Base-by-base conservation (phyloP, 768 basidiomycete genomes). In the Mycena maculata region DNA sequence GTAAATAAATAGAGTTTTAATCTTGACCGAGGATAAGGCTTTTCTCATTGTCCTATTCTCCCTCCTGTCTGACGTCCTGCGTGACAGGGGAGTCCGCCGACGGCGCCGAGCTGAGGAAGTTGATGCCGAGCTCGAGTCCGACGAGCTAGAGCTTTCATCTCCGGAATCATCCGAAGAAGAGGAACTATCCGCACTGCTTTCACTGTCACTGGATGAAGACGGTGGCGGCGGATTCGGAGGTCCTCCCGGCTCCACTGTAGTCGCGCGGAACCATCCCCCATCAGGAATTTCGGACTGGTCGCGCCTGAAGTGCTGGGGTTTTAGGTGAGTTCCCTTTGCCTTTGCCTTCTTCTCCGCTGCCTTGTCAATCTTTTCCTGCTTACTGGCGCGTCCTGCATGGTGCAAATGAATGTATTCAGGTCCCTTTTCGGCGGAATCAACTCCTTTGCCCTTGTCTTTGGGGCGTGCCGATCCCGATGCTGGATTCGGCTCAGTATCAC, bases 1-100 rank as follows among this genome's bases (percentile, higher is more conserved):
- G 45, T 60, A 74, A 20, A 52, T 42, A 13, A 71, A 60, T 6
- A 67, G 72, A 3, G 59, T 5, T 16, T 68, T 69, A 33, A 68
- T 36, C 25, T 73, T 71, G 0, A 73, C 45, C 3, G 66, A 67
- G 16, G 54, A 15, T 10, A 72, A 41, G 15, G 56, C 67, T 20
- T 54, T 57, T 28, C 55, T 52, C 33, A 52, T 45, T 10, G 33
- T 41, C 30, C n/a, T 48, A 20, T 58, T 22, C 15, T 38, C 49
- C 36, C 54, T 65, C 38, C 20, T 30, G 11, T 23, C n/a, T 30
- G 27, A 4, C 25, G 33, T 53, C 27, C 27, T 23, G 41, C 44
- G 44, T 15, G 1, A 1, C 20, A 18, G 41, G 11, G 31, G 45
- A 7, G 45, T 48, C 23, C 61, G 50, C 6, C 36, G n/a, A n/a